A percentile compares a stretch with the other conserved stretches of the same genome.
These are phyloP conservation scores for Calonectria pteridis DNA, from an alignment of 2,329 filamentous ascomycete species.

Conservation along the genomic window DNA sequence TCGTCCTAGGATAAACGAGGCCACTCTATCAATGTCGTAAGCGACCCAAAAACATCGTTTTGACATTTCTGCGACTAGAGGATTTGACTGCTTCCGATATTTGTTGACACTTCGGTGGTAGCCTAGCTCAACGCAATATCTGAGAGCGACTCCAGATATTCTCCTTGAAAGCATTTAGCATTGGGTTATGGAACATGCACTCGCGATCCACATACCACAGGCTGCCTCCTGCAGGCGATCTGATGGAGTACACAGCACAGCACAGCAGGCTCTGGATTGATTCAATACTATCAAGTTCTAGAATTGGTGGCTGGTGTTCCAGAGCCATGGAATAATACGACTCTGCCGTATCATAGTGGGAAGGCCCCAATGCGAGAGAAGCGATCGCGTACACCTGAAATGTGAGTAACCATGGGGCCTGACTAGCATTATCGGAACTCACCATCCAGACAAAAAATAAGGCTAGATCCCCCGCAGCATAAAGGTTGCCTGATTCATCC, in stretches of 20 bases:
- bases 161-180: constrained; percentile 4
- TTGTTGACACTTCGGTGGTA: constrained; percentile 31
- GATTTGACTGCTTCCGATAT: constrained; percentile 35
- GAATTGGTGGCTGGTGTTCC: constrained; percentile 23
- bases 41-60: constrained; percentile 36
- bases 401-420: fast-evolving
- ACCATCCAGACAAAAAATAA: constrained; percentile 37
- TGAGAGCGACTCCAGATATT: constrained; percentile 30
- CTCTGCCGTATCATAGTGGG: constrained; percentile 32
- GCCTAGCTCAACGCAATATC: constrained; percentile 31
- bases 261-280: constrained; percentile 31
- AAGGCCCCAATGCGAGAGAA: constrained; percentile 29
- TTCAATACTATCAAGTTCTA: constrained; percentile 31
- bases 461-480: constrained; percentile 29
- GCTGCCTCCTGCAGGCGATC: constrained; percentile 31
- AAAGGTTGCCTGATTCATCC: constrained; percentile 25
- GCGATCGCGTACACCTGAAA: constrained; percentile 32
- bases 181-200: neutral
- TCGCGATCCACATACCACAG: constrained; percentile 19
- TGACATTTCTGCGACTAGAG: constrained; percentile 32
- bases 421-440: neutral
- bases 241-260: constrained; percentile 31
- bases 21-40: constrained; percentile 33
- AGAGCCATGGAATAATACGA: constrained; percentile 36
- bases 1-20: constrained; percentile 31